phyloP scores from a whole-genome alignment of 768 basidiomycete genomes.

The Phallus indusiatus region DNA sequence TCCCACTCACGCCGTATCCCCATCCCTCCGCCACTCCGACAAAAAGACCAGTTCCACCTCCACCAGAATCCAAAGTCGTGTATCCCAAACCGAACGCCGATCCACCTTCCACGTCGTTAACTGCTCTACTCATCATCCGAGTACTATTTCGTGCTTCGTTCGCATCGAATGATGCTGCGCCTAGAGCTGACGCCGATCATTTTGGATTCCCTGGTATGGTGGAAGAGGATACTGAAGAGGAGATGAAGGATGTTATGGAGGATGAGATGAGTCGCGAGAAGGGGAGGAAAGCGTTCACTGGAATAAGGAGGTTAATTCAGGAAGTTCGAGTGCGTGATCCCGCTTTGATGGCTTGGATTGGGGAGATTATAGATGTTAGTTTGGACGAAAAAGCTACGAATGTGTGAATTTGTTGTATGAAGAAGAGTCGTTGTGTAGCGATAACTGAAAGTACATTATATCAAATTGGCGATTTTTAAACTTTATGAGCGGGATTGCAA shows the following conservation, averaged over 20 bases:
- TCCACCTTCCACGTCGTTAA: slow-evolving; percentile 65
- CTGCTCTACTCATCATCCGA: slow-evolving; percentile 74
- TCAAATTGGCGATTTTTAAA: too few relatives aligned
- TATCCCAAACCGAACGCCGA: slow-evolving; percentile 52
- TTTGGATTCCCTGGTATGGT: slow-evolving; percentile 85
- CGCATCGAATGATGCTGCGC: slow-evolving; percentile 54
- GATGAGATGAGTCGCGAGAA: slow-evolving; percentile 62
- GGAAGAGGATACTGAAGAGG: slow-evolving; percentile 68
- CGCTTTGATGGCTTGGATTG: slow-evolving; percentile 11
- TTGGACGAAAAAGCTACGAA: slow-evolving; percentile 7
- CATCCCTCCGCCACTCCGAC: slow-evolving; percentile 60
- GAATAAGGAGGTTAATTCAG: slow-evolving; percentile 50
- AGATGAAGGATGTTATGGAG: slow-evolving; percentile 19
- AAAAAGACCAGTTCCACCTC: slow-evolving; percentile 57
- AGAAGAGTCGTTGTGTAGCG: too few relatives aligned
- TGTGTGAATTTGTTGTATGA: too few relatives aligned
- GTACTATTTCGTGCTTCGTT: slow-evolving; percentile 77
- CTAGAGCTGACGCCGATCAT: slow-evolving; percentile 70
- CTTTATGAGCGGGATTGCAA: too few relatives aligned
- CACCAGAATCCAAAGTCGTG: slow-evolving; percentile 50
- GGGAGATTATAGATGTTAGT: slow-evolving; percentile 11
- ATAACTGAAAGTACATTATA: too few relatives aligned
- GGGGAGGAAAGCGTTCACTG: slow-evolving; percentile 64
- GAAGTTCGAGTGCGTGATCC: slow-evolving; percentile 53
- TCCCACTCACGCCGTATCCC: slow-evolving; percentile 44